phyloP scores from a whole-genome alignment of 2,329 filamentous ascomycete species.

The Camillea tinctor region DNA sequence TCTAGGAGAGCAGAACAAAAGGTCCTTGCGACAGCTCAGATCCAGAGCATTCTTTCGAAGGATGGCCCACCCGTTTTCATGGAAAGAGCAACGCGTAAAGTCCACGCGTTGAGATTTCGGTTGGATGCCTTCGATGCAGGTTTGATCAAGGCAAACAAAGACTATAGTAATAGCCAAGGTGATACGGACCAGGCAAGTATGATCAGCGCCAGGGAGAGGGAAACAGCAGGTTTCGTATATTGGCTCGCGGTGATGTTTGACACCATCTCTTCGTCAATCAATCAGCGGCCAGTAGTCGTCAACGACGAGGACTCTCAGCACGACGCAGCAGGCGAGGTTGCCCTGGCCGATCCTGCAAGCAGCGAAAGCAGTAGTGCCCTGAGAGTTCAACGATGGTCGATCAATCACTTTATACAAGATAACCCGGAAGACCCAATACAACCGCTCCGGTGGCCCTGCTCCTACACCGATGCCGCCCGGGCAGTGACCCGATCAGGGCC shows the following conservation, averaged over 20 bases:
- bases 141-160: too few relatives aligned
- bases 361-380: conserved; percentile 6
- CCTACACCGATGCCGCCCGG: conserved; percentile 49
- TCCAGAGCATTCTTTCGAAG: conserved; percentile 19
- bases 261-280: conserved; percentile 54
- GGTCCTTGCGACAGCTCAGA: not conserved
- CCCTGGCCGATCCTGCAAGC: conserved; percentile 16
- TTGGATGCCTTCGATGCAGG: conserved; percentile 11
- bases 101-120: conserved; percentile 37
- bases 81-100: conserved; percentile 39
- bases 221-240: conserved; percentile 53
- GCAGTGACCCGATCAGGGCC: conserved; percentile 52
- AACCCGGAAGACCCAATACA: conserved; percentile 22
- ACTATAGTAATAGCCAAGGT: not conserved
- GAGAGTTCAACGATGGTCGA: conserved; percentile 24
- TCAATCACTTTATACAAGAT: conserved; percentile 38
- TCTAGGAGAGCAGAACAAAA: too few relatives aligned
- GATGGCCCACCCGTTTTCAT: conserved; percentile 35
- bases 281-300: conserved; percentile 35
- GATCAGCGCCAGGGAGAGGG: conserved; percentile 27
- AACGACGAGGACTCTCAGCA: conserved; percentile 41
- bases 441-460: conserved; percentile 50
- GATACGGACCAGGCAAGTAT: conserved; percentile 9
- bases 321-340: conserved; percentile 28
- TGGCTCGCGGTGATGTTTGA: conserved; percentile 62